phyloP scores from a whole-genome alignment of 345 rosid species.

The Ailanthus altissimus region DNA sequence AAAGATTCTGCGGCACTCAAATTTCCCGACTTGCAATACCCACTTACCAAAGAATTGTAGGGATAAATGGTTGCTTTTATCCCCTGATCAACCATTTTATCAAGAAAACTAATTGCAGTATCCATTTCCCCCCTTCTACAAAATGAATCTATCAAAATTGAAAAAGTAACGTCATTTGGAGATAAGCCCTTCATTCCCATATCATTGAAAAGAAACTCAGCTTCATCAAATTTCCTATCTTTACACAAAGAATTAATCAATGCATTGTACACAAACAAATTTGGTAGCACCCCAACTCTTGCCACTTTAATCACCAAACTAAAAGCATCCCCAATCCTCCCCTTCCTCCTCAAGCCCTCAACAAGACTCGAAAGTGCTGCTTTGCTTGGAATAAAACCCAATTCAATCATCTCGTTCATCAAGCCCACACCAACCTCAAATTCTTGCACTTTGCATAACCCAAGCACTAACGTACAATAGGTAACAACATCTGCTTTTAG shows the following conservation, averaged over 20 bases:
- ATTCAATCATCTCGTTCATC: conserved; percentile 68
- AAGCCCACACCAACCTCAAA: conserved; percentile 51
- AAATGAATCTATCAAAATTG: conserved; percentile 74
- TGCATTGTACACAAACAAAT: conserved; percentile 72
- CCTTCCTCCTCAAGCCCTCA: conserved; percentile 74
- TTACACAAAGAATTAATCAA: conserved; percentile 73
- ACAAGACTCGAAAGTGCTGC: conserved; percentile 65
- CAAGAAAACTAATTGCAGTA: conserved; percentile 49
- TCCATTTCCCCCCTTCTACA: conserved; percentile 76
- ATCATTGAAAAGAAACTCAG: conserved; percentile 57
- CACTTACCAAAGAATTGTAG: conserved; percentile 75
- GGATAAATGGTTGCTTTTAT: conserved; percentile 62
- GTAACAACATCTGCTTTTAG: conserved; percentile 66
- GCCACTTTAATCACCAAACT: conserved; percentile 53
- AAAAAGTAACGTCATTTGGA: conserved; percentile 67
- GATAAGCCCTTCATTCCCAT: conserved; percentile 50
- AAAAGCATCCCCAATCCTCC: conserved; percentile 54
- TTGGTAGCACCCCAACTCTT: conserved; percentile 52
- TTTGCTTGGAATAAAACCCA: conserved; percentile 64
- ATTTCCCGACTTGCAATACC: conserved; percentile 75
- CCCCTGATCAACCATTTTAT: conserved; percentile 54
- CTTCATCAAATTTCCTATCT: conserved; percentile 55
- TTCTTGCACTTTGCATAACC: conserved; percentile 66
- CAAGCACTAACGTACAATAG: conserved; percentile 67
- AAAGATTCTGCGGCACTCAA: conserved; percentile 51